These are phyloP conservation scores for Beauveria sp. DNA, from an alignment of 2,329 filamentous ascomycete genomes.

Conservation along the genomic window DNA sequence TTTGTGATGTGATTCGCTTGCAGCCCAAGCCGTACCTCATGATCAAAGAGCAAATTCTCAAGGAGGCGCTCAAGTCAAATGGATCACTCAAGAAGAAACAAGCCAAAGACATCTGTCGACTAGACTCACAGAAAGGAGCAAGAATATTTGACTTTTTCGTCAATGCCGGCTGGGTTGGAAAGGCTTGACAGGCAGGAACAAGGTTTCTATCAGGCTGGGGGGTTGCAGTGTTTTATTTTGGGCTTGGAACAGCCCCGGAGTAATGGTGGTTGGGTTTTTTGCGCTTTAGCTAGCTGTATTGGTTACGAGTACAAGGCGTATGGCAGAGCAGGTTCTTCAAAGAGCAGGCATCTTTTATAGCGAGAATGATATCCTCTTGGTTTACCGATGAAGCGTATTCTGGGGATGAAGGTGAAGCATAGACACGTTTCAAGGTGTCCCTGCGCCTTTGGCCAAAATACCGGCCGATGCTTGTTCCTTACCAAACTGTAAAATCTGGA, in stretches of 20 bases:
- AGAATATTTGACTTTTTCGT: conserved; percentile 93
- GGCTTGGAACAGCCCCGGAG: not conserved
- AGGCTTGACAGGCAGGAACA: conserved; percentile 44
- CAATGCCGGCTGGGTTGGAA: conserved; percentile 83
- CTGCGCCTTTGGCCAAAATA: too few relatives aligned
- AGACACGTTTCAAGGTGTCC: not conserved
- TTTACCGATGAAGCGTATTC: not conserved
- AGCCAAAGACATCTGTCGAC: conserved; percentile 73
- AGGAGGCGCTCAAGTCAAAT: conserved; percentile 82
- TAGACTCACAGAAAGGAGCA: conserved; percentile 78
- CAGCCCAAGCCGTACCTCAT: conserved; percentile 92
- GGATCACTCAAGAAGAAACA: conserved; percentile 90
- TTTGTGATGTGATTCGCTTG: conserved; percentile 77
- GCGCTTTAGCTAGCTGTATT: not conserved
- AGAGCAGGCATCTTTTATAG: conserved; percentile 3
- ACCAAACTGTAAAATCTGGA: too few relatives aligned
- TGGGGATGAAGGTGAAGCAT: not conserved
- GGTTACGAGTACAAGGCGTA: not conserved
- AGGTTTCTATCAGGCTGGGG: not conserved
- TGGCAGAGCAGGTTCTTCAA: not conserved
- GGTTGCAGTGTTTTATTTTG: not conserved
- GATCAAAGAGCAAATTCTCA: conserved; percentile 87
- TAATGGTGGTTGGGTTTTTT: not conserved
- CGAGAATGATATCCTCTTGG: conserved; percentile 11
- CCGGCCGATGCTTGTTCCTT: too few relatives aligned